Evolutionary conservation across 768 basidiomycete species (phyloP).

Genomic region (Hebeloma cylindrosporum): DNA sequence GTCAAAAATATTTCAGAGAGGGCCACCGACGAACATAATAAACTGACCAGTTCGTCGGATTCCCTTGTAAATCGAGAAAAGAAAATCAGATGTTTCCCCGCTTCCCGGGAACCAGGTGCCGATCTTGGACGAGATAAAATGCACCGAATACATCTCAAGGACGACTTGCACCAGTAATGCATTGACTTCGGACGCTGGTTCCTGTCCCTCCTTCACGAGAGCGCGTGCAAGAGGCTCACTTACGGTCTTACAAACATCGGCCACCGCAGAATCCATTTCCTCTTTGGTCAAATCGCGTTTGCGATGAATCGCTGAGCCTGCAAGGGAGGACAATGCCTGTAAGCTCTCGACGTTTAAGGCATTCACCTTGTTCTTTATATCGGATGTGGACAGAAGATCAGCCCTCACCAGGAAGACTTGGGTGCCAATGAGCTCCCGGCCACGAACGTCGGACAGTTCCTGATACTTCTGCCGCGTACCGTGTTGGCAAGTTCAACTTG

Average conservation of each 20-base stretch:
- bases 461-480: slow-evolving; percentile 11
- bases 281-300: slow-evolving; percentile 45
- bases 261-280: slow-evolving; percentile 1
- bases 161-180: slow-evolving; percentile 19
- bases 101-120: slow-evolving; percentile 15
- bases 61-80: slow-evolving; percentile 12
- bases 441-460: slow-evolving; percentile 31
- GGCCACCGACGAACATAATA: background rate
- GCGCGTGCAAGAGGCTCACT: slow-evolving; percentile 12
- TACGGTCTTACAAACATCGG: background rate
- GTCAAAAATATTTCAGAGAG: background rate
- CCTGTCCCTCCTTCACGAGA: slow-evolving; percentile 4
- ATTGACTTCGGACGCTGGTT: slow-evolving; percentile 10
- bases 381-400: slow-evolving; percentile 16
- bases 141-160: slow-evolving; percentile 12
- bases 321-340: slow-evolving; percentile 21
- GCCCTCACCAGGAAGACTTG: slow-evolving; percentile 22
- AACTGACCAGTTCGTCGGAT: slow-evolving; percentile 20
- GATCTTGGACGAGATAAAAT: slow-evolving; percentile 11
- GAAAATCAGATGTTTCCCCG: background rate
- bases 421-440: slow-evolving; percentile 25
- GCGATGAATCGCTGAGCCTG: slow-evolving; percentile 42
- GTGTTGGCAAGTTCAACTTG: slow-evolving; percentile 13
- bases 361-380: slow-evolving; percentile 21
- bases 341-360: slow-evolving; percentile 19